phyloP scores from a whole-genome alignment of 2,329 filamentous ascomycete genomes.

The Ophiostoma sp. region DNA sequence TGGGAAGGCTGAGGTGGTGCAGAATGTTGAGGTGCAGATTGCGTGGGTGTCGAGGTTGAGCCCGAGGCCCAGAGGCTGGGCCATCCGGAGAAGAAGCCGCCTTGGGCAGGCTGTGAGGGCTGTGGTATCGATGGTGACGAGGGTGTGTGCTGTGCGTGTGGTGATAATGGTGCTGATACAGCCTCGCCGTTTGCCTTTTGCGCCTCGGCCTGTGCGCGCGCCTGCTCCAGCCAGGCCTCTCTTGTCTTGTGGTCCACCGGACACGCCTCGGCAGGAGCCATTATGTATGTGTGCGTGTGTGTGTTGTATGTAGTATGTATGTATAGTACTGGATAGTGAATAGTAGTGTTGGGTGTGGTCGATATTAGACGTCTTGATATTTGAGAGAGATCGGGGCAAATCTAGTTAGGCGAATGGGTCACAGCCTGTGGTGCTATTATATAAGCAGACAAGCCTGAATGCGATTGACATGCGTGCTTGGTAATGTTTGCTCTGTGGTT shows the following conservation, averaged over 20 bases:
- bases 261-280: slow-evolving; percentile 43
- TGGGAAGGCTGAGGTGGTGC: background rate
- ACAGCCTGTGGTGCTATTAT: background rate
- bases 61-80: slow-evolving; percentile 20
- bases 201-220: slow-evolving; percentile 44
- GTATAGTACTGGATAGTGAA: background rate
- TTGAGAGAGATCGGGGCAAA: background rate
- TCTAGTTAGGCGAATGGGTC: background rate
- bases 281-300: background rate
- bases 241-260: slow-evolving; percentile 89
- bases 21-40: slow-evolving; percentile 34
- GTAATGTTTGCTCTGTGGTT: background rate
- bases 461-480: background rate
- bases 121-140: slow-evolving; percentile 26
- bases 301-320: background rate
- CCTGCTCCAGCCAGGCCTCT: slow-evolving; percentile 76
- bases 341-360: background rate
- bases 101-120: background rate
- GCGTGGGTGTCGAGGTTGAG: background rate
- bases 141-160: slow-evolving; percentile 28
- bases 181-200: slow-evolving; percentile 22
- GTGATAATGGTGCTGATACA: slow-evolving; percentile 27
- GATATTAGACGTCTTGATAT: background rate
- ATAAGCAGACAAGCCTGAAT: background rate
- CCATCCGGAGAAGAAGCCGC: slow-evolving; percentile 20